A percentile compares a stretch with the other conserved stretches of the same genome.
These are phyloP conservation scores for Tieghemostelium lacteum DNA, from an alignment of 78 protist species.

Conservation along the genomic window DNA sequence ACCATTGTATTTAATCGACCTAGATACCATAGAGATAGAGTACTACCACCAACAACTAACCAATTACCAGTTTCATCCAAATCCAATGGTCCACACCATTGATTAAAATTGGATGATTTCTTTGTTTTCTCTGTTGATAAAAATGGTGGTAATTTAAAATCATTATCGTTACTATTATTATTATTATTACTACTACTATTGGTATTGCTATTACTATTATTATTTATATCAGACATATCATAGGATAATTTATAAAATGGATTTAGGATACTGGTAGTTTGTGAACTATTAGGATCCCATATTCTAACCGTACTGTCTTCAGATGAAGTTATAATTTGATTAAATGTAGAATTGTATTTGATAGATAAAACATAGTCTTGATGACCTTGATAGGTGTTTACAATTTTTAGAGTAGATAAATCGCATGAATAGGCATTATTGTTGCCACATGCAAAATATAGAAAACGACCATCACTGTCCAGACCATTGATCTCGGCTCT, in stretches of 20 bases:
- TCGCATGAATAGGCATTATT: slow-evolving; percentile 46
- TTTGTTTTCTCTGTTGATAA: not conserved
- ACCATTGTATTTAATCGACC: slow-evolving; percentile 64
- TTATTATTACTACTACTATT: too few relatives aligned
- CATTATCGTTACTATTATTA: not conserved
- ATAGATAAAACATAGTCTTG: slow-evolving; percentile 28
- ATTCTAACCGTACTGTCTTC: slow-evolving; percentile 69
- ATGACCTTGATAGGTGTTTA: slow-evolving; percentile 23
- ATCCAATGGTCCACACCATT: slow-evolving; percentile 72
- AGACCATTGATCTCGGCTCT: slow-evolving; percentile 43
- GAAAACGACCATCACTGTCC: slow-evolving; percentile 12
- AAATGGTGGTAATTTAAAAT: not conserved
- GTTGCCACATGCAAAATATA: slow-evolving; percentile 57
- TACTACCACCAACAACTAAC: slow-evolving; percentile 72
- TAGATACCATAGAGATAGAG: slow-evolving; percentile 53
- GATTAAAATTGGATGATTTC: slow-evolving; percentile 1
- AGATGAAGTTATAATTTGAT: slow-evolving; percentile 44
- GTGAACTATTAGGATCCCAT: slow-evolving; percentile 26
- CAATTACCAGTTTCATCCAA: slow-evolving; percentile 70
- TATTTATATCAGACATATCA: slow-evolving; percentile 6
- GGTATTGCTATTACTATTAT: not conserved
- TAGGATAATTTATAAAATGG: slow-evolving; percentile 28
- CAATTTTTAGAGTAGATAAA: not conserved
- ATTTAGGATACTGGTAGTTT: slow-evolving; percentile 15
- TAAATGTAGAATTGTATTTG: slow-evolving; percentile 19